Conservation (phyloP, 768 basidiomycete species). For the Leccinum incarnatum region DNA sequence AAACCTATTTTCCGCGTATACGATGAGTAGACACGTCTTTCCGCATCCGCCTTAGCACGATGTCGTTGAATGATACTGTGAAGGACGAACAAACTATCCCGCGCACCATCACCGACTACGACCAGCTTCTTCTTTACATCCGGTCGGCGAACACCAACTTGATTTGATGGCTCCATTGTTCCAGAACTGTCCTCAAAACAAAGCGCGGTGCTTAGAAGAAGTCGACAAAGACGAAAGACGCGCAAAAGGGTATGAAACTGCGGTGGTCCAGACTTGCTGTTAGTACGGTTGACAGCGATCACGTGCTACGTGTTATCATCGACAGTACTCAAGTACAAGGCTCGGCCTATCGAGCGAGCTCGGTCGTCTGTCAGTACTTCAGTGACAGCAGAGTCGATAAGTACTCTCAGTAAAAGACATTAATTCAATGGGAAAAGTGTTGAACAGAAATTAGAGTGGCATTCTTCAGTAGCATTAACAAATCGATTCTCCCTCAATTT, state of each 20-base stretch:
- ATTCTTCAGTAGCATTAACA: not conserved
- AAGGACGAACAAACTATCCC: slow-evolving; percentile 29
- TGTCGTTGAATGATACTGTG: slow-evolving; percentile 24
- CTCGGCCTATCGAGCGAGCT: not conserved
- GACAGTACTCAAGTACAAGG: too few species aligned
- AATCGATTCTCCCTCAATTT: not conserved
- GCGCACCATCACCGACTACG: slow-evolving; percentile 82
- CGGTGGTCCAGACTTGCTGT: not conserved
- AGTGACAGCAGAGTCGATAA: not conserved
- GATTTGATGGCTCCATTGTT: slow-evolving; percentile 27
- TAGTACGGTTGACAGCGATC: slow-evolving; percentile 3
- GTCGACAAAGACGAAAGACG: slow-evolving; percentile 2
- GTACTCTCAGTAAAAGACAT: not conserved
- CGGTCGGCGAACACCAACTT: slow-evolving; percentile 48
- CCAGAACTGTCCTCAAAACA: not conserved
- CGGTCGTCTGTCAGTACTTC: not conserved
- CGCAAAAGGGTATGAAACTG: not conserved
- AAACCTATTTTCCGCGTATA: slow-evolving; percentile 94
- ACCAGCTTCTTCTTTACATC: slow-evolving; percentile 86
- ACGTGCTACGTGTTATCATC: slow-evolving; percentile 12
- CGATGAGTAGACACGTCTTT: slow-evolving; percentile 94
- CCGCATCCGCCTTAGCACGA: slow-evolving; percentile 68
- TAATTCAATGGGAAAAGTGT: not conserved
- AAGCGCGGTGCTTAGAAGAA: not conserved
- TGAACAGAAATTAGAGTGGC: not conserved